Conservation (phyloP, 1,139 yeast species). For the Yamadazyma diospyri region DNA sequence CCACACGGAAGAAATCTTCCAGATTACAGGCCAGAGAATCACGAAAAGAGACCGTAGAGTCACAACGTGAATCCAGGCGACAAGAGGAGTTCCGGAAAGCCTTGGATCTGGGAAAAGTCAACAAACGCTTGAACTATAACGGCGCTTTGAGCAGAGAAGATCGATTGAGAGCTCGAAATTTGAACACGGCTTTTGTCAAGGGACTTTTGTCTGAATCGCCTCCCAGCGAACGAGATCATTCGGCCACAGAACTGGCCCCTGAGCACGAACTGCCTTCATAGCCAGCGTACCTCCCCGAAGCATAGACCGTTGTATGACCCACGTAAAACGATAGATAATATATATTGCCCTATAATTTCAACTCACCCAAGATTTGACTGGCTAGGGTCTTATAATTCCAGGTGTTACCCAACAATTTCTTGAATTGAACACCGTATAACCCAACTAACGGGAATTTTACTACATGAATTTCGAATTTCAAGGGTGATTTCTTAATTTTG, state of each 20-base stretch:
- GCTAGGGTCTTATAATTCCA: constrained; percentile 97
- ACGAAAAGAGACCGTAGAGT: constrained; percentile 36
- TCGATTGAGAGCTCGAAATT: constrained; percentile 34
- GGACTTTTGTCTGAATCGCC: background rate
- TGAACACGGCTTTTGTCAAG: constrained; percentile 10
- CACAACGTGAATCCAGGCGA: constrained; percentile 26
- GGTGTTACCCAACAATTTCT: constrained; percentile 88
- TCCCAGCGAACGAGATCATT: too few relatives aligned
- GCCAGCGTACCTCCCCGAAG: too few relatives aligned
- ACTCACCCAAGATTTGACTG: constrained; percentile 74
- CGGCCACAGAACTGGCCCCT: background rate
- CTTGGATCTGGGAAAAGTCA: constrained; percentile 31
- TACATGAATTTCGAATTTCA: constrained; percentile 87
- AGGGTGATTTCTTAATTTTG: constrained; percentile 40
- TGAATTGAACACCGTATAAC: constrained; percentile 90
- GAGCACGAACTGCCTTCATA: constrained; percentile 2
- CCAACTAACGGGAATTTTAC: constrained; percentile 92
- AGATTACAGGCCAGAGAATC: constrained; percentile 50
- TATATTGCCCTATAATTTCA: constrained; percentile 33
- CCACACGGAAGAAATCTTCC: constrained; percentile 48
- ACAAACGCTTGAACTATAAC: constrained; percentile 18
- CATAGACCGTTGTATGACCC: too few relatives aligned
- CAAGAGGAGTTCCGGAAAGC: constrained; percentile 36
- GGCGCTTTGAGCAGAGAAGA: constrained; percentile 39
- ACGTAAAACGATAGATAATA: too few relatives aligned